These are phyloP conservation scores for Cerrena zonata DNA, from an alignment of 1,284 basidiomycete genomes.

Conservation along the genomic window DNA sequence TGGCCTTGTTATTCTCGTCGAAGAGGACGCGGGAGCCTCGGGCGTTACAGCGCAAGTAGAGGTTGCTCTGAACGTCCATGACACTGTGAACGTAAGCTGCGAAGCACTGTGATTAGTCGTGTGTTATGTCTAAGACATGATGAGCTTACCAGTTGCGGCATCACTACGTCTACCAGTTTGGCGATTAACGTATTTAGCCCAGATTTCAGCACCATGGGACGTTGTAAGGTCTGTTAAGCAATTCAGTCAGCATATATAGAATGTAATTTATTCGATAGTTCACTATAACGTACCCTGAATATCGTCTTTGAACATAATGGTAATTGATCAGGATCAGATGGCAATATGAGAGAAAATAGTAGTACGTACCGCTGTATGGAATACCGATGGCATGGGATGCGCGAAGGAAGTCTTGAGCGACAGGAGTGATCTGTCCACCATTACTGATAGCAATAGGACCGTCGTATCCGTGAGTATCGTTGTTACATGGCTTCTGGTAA, in stretches of 20 bases:
- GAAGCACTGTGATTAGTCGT: background rate
- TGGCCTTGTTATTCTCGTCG: conserved; percentile 62
- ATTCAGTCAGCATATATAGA: background rate
- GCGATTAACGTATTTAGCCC: conserved; percentile 74
- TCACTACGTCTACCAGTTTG: conserved; percentile 67
- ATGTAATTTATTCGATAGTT: background rate
- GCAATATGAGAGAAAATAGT: background rate
- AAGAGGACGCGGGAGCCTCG: conserved; percentile 67
- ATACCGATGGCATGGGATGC: conserved; percentile 58
- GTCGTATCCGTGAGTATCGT: conserved; percentile 60
- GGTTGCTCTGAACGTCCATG: conserved; percentile 60
- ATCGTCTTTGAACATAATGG: conserved; percentile 49
- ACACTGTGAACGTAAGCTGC: conserved; percentile 66
- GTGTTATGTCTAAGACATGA: conserved; percentile 8
- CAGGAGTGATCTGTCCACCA: conserved; percentile 52
- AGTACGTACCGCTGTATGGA: conserved; percentile 54
- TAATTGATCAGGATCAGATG: too few species aligned
- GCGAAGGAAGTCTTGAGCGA: conserved; percentile 67
- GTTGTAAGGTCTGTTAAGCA: conserved; percentile 48
- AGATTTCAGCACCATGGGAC: conserved; percentile 62
- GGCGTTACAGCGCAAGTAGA: conserved; percentile 57
- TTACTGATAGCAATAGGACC: conserved; percentile 69
- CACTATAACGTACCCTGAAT: conserved; percentile 42
- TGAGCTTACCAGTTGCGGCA: conserved; percentile 64
- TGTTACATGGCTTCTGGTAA: conserved; percentile 62